A percentile compares a stretch with the other conserved stretches of the same genome.
Evolutionary conservation across 257 asterid species (phyloP).

Genomic region (Plantago elongata): DNA sequence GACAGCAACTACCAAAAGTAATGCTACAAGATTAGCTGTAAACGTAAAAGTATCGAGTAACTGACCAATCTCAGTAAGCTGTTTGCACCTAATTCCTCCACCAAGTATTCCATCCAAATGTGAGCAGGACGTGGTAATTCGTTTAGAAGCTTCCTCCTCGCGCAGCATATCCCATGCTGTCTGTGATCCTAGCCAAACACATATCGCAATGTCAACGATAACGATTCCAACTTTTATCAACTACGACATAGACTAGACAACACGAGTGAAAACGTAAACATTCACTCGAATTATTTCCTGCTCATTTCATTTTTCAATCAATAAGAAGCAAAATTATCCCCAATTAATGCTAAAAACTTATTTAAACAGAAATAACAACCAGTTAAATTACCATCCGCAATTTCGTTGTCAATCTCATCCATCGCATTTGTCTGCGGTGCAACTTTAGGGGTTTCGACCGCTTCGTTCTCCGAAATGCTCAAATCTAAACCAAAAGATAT

Average conservation of each 20-base stretch:
- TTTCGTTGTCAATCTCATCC: conserved; percentile 39
- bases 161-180: conserved; percentile 95
- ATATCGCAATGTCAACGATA: not conserved
- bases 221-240: not conserved
- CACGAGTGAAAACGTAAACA: not conserved
- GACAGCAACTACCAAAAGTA: conserved; percentile 4
- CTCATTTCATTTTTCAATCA: not conserved
- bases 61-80: conserved; percentile 95
- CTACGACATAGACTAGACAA: not conserved
- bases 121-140: conserved; percentile 80
- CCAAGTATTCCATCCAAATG: conserved; percentile 78
- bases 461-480: conserved; percentile 66
- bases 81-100: conserved; percentile 86
- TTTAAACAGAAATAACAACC: conserved; percentile 1
- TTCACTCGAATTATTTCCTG: not conserved
- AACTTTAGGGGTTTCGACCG: conserved; percentile 47
- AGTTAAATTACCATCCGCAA: conserved; percentile 49
- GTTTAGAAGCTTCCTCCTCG: conserved; percentile 60
- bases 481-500: conserved; percentile 36
- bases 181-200: conserved; percentile 57
- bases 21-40: not conserved
- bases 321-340: not conserved
- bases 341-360: not conserved
- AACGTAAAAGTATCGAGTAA: conserved; percentile 7
- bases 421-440: conserved; percentile 49